Conservation (phyloP, 176 grass and related monocot species). For the Thinopyrum elongatum region DNA sequence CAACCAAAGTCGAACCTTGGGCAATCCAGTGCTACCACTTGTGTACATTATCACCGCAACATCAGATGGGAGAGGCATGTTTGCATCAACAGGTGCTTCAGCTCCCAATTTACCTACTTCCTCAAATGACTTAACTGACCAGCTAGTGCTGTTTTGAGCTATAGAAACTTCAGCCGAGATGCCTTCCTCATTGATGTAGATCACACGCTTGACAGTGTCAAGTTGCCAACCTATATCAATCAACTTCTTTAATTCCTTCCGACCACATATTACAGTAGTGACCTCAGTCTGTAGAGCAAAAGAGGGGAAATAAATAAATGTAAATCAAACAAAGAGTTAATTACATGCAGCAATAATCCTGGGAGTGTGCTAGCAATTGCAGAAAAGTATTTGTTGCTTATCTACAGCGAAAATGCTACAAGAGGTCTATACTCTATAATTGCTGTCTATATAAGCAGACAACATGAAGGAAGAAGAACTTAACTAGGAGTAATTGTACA, state of each 20-base stretch:
- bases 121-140: conserved; percentile 61
- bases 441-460: conserved; percentile 13
- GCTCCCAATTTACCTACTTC: conserved; percentile 64
- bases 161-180: conserved; percentile 64
- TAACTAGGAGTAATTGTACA: not conserved
- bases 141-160: conserved; percentile 61
- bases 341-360: not conserved
- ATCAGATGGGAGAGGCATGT: conserved; percentile 67
- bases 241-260: conserved; percentile 90
- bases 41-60: conserved; percentile 97
- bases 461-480: not conserved
- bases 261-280: conserved; percentile 84
- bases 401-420: not conserved
- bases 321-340: conserved; percentile 4
- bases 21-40: conserved; percentile 93
- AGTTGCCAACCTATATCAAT: conserved; percentile 82
- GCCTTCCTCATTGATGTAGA: conserved; percentile 83
- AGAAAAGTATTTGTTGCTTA: not conserved
- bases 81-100: conserved; percentile 64
- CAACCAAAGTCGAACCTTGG: conserved; percentile 57
- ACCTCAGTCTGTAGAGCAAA: conserved; percentile 81
- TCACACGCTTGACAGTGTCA: conserved; percentile 65
- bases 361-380: conserved; percentile 5
- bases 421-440: not conserved
- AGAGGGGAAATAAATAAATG: not conserved